Evolutionary conservation across 306 rosid genomes (phyloP).

Genomic region (peach (Prunus persica)): Prunus_persica_NCBIv2 NC_034009.1:7554001-7554500

Average conservation of each 20-base stretch:
- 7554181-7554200: slow-evolving; percentile 65
- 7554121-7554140: slow-evolving; percentile 66
- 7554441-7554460: slow-evolving; percentile 54
- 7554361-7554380: slow-evolving; percentile 53
- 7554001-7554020: slow-evolving; percentile 65
- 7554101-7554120: slow-evolving; percentile 77
- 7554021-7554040: slow-evolving; percentile 57
- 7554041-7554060: slow-evolving; percentile 64
- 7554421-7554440: slow-evolving; percentile 47
- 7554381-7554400: slow-evolving; percentile 45
- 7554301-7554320: slow-evolving; percentile 29
- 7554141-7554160: slow-evolving; percentile 55
- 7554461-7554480: slow-evolving; percentile 55
- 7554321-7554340: slow-evolving; percentile 65
- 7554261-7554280: slow-evolving; percentile 86
- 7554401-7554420: slow-evolving; percentile 60
- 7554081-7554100: slow-evolving; percentile 59
- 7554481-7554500: slow-evolving; percentile 35
- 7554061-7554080: slow-evolving; percentile 49
- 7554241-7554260: slow-evolving; percentile 79
- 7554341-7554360: slow-evolving; percentile 31
- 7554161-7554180: slow-evolving; percentile 59
- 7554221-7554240: slow-evolving; percentile 46
- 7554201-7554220: slow-evolving; percentile 47
- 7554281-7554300: slow-evolving; percentile 63